Conservation (phyloP, 176 grass and related monocot species). For the Typha latifolia region DNA sequence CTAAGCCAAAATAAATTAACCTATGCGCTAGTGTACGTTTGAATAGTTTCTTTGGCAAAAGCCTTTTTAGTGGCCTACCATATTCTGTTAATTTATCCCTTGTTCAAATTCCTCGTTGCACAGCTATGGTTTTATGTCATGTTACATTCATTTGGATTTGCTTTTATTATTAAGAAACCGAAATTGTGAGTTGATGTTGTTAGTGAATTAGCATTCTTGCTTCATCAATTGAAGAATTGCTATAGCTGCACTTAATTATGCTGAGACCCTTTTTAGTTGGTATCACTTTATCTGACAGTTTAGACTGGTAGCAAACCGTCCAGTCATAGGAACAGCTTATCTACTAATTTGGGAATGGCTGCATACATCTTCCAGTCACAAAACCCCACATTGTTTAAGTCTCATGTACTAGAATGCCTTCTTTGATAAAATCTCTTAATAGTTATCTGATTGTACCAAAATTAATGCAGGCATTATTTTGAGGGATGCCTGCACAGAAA, state of each 20-base stretch:
- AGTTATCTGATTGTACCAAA: not conserved
- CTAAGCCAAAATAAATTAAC: not conserved
- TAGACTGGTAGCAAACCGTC: no score
- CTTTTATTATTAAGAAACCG: not conserved
- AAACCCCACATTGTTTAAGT: no score
- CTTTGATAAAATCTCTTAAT: no score
- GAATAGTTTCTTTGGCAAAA: no score
- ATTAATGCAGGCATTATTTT: conserved; percentile 33
- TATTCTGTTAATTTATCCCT: no score
- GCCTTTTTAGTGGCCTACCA: no score
- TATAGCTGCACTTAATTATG: not conserved
- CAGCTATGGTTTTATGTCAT: not conserved
- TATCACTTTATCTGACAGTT: no score
- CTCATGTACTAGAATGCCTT: no score
- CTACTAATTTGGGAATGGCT: no score
- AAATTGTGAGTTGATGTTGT: not conserved
- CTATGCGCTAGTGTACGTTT: not conserved
- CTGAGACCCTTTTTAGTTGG: not conserved
- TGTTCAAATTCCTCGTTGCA: not conserved
- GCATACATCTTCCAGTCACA: no score
- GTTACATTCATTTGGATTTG: not conserved
- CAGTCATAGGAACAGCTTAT: no score
- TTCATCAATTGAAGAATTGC: not conserved
- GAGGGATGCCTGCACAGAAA: conserved; percentile 35
- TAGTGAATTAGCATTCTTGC: not conserved